Percentiles rank a stretch among this genome's conserved stretches.
phyloP scores from a whole-genome alignment of 148 eudicot genomes.

The Pouteria glomerata region DNA sequence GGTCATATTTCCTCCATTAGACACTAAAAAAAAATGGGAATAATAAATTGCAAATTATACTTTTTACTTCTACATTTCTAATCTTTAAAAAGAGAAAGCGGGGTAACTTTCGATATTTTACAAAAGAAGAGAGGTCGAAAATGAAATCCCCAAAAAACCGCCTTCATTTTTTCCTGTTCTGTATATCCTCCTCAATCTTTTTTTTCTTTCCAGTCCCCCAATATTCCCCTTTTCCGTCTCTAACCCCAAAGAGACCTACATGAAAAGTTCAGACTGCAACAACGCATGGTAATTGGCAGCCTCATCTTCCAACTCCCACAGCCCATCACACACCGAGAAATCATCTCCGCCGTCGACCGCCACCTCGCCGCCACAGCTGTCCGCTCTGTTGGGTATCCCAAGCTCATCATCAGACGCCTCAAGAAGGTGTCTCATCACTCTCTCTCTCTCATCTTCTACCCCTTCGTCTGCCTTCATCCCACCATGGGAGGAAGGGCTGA shows the following conservation, averaged over 20 bases:
- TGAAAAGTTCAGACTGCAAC: conserved; percentile 64
- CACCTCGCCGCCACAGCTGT: conserved; percentile 22
- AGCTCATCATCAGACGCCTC: conserved; percentile 96
- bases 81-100: conserved; percentile 9
- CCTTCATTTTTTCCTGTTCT: conserved; percentile 6
- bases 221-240: conserved; percentile 13
- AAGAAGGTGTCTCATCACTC: conserved; percentile 72
- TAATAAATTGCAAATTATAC: neutral
- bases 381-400: conserved; percentile 52
- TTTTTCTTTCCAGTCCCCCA: conserved; percentile 16
- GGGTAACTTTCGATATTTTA: conserved; percentile 20
- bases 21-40: neutral
- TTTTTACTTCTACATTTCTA: conserved; percentile 11
- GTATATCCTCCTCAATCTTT: too few species aligned
- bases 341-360: conserved; percentile 31
- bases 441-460: conserved; percentile 37
- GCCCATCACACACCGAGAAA: conserved; percentile 30
- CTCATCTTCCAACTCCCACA: conserved; percentile 94
- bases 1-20: too few species aligned
- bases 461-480: neutral
- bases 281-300: conserved; percentile 65
- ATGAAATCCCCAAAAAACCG: conserved; percentile 11
- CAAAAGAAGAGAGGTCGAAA: conserved; percentile 24
- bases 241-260: conserved; percentile 38
- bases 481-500: neutral